Evolutionary conservation across 768 basidiomycete species (phyloP), one percentile per base, ranked within the genome.

Genomic region (Obba rivulosa): DNA sequence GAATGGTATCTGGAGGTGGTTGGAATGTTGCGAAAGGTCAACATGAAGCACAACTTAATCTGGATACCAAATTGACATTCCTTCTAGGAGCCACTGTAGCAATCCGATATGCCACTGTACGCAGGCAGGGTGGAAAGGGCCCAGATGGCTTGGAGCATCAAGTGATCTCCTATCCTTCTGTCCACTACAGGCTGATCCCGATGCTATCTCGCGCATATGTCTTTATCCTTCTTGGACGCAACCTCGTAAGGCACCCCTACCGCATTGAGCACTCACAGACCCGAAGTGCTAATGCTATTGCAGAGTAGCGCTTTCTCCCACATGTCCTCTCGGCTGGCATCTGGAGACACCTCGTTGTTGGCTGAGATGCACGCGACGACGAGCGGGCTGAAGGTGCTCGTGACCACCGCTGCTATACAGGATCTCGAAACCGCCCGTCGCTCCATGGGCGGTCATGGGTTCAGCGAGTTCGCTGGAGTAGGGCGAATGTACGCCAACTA

Each of bases 391-490:
- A 90, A 90, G 61, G 71, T 78, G 3, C 69, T 84, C 24, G 77
- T 75, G 3, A 74, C 78, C 1, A 71, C 74, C 0, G 61, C 70
- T n/a, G 68, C 71, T 4, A 72, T 80, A 2, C 72, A 72, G 28
- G 83, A 83, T 53, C 57, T 86, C 11, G 86, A 87, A 62, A 74
- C 70, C 5, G 81, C 83, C 3, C 76, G 85, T 8, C 75, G 84
- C 14, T 75, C 83, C 0, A 77, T 88, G 75, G 87, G 87, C 43
- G 87, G 87, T 3, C 87, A 90, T 62, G 87, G 87, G 0, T 87
- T 77, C 63, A 85, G 84, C 54, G 76, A 72, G 0, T 85, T 81
- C 53, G 70, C 82, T 0, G 86, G 85, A 3, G 69, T 89, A 1
- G 85, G 85, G 3, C 64, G 72, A 34, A 44, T 83, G 1, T 86